Evolutionary conservation across 495 filamentous ascomycete genomes (phyloP), one percentile per base, ranked within the genome.

Genomic region (Jackrogersella multiformis): DNA sequence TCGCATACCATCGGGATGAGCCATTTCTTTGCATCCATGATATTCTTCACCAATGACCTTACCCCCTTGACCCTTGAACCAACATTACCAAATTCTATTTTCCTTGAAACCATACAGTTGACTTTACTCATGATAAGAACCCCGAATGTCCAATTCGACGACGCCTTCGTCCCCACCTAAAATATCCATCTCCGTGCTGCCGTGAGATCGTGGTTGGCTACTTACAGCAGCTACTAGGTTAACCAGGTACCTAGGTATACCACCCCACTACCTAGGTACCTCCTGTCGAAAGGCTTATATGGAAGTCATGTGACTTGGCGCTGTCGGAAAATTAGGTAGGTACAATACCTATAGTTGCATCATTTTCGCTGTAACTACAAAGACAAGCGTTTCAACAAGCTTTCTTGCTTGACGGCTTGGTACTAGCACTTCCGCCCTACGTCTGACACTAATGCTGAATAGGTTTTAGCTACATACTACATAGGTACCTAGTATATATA

Each of bases 1-100:
- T 38, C 62, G 62, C 64, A 44, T 67, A 67, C 42, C 13, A 41
- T 67, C 64, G 64, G 63, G 42, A 61, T 67, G 64, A 67, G 64
- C 51, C 21, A 67, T 60, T 67, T 55, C n/a, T n/a, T n/a, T n/a
- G n/a, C n/a, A n/a, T n/a, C n/a, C n/a, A n/a, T n/a, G n/a, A n/a
- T n/a, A n/a, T n/a, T n/a, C n/a, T n/a, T n/a, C n/a, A n/a, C n/a
- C n/a, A n/a, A n/a, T n/a, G n/a, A n/a, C n/a, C n/a, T n/a, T n/a
- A n/a, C n/a, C n/a, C 28, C 18, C 21, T 48, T 49, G 1, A 23
- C 21, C 42, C 42, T 23, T 16, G n/a, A n/a, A 48, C 30, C 42
- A 49, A 8, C 18, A n/a, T n/a, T 46, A 36, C 18, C 7, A 39
- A 45, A 24, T 53, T 23, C 20, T 26, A 34, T 64, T 44, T 64